Percentiles rank a stretch among this genome's conserved stretches.
phyloP scores from a whole-genome alignment of 106 monocot genomes.

The Dendrobium nobile region DNA sequence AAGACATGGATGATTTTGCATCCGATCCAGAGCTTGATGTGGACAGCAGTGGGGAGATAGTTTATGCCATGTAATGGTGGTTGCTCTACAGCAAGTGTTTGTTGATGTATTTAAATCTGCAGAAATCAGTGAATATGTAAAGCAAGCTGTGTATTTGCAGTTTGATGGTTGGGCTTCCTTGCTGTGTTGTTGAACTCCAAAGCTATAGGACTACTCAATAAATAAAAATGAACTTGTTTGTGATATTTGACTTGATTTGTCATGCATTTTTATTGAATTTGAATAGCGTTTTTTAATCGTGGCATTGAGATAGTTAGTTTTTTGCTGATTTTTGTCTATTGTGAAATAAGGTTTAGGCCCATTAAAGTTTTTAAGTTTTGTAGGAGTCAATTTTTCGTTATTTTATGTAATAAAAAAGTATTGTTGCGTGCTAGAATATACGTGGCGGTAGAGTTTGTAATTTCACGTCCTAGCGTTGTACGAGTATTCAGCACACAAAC shows the following conservation, averaged over 20 bases:
- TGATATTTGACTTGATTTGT: not conserved
- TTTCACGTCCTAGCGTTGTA: too few species aligned
- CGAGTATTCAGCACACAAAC: too few species aligned
- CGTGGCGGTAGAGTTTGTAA: too few species aligned
- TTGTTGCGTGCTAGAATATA: too few species aligned
- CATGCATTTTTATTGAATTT: not conserved
- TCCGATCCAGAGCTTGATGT: constrained; percentile 27
- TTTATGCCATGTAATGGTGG: constrained; percentile 17
- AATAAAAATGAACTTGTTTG: not conserved
- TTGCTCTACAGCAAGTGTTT: too few species aligned
- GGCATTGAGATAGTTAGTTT: too few species aligned
- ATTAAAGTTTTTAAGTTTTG: too few species aligned
- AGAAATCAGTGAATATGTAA: not conserved
- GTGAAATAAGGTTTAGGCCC: too few species aligned
- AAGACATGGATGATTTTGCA: constrained; percentile 21
- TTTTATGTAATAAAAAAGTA: too few species aligned
- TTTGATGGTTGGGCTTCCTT: not conserved
- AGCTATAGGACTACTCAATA: not conserved
- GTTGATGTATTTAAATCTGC: not conserved
- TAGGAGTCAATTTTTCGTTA: too few species aligned
- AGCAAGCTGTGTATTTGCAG: constrained; percentile 1
- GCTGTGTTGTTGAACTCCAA: not conserved
- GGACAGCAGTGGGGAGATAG: constrained; percentile 30
- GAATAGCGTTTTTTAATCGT: not conserved
- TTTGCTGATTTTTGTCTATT: too few species aligned